A percentile compares a stretch with the other conserved stretches of the same genome.
Conservation (phyloP, 1,284 basidiomycete species). For the Leccinum solheimii region DNA sequence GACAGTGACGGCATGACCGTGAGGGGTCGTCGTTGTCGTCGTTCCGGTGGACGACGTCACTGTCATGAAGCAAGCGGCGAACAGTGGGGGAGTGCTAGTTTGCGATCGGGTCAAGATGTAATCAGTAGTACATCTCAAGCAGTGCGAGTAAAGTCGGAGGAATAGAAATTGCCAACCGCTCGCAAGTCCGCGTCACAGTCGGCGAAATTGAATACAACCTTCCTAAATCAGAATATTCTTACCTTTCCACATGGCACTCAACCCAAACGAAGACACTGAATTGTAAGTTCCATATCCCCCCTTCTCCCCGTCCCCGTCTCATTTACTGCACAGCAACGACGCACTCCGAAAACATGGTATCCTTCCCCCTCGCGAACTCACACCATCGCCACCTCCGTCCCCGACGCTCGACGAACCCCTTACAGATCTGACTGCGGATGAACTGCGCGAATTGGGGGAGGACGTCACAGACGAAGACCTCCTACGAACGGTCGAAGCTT, state of each 20-base stretch:
- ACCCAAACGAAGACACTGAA: conserved; percentile 89
- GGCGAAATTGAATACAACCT: conserved; percentile 30
- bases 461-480: conserved; percentile 76
- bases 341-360: conserved; percentile 90
- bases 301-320: not conserved
- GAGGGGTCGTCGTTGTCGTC: conserved; percentile 25
- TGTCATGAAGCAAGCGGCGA: conserved; percentile 26
- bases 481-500: conserved; percentile 72
- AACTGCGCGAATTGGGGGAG: conserved; percentile 69
- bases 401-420: conserved; percentile 62
- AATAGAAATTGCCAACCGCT: conserved; percentile 11
- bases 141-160: not conserved
- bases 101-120: conserved; percentile 15
- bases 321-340: conserved; percentile 68
- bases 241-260: conserved; percentile 54
- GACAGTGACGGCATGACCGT: conserved; percentile 29
- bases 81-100: conserved; percentile 15
- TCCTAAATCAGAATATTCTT: conserved; percentile 24
- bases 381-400: conserved; percentile 71
- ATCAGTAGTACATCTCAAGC: conserved; percentile 28
- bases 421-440: conserved; percentile 63
- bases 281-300: conserved; percentile 58
- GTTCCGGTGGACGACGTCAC: conserved; percentile 19
- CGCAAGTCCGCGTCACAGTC: conserved; percentile 29
- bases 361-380: conserved; percentile 72